Base-by-base conservation (phyloP, 2,329 filamentous ascomycete species). In the Calonectria hongkongensis region DNA sequence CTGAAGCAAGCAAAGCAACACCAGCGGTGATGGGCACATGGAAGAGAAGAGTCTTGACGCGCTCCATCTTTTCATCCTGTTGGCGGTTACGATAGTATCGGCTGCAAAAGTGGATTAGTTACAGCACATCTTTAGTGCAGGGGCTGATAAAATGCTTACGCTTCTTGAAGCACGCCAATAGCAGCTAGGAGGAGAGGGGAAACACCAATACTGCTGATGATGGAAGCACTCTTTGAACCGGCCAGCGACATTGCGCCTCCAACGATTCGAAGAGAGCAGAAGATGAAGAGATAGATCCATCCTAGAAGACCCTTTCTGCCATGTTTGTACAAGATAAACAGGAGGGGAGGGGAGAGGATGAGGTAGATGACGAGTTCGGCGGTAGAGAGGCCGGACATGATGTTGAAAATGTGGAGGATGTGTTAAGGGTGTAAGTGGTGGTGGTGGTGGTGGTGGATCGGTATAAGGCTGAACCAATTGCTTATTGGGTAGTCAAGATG, bases 321-420 rank as follows among this genome's bases (percentile, higher is more conserved):
- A 60, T 60, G 54, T 33, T 60, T 60, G 33, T 60, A 60, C 8
- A 60, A 33, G 21, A 60, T 18, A 27, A 60, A 60, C 2, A 36
- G 39, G 10, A 60, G 36, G 18, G 33, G 54, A 41, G 54, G 33
- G 36, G 54, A 41, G 21, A 60, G 54, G 54, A 60, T 39, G 54
- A 60, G 54, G 12, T 41, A 60, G 54, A 60, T 60, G 54, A 60
- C 21, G 33, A 60, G 54, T 7, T 60, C 16, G 33, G 54, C 54
- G 54, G 33, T 41, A 12, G 54, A 41, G 5, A 60, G 21, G 21
- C n/a, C 54, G 9, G 54, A 60, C 54, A 60, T 60, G 12, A 21
- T 41, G 21, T 41, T 21, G 15, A 16, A 33, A 10, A 8, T 60
- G 54, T 41, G 9, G 21, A n/a, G 27, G 8, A 33, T 60, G n/a